Evolutionary conservation across 2,329 filamentous ascomycete genomes (phyloP), one percentile per base, ranked within the genome.

Genomic region (Alternaria ethzedia): DNA sequence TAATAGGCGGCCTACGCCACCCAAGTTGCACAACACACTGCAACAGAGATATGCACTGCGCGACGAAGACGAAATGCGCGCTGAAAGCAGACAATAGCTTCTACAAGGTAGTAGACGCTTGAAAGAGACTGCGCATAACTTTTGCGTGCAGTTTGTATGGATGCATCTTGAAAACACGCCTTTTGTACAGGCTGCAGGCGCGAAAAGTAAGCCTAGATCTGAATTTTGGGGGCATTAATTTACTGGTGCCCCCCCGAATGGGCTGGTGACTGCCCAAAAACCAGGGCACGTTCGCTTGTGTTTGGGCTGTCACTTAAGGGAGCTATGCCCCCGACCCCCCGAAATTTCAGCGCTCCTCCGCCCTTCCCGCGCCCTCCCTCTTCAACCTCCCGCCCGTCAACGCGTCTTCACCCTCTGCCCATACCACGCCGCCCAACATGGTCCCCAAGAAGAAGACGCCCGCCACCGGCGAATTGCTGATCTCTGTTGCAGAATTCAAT

Each of bases 401-500:
- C 36, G 32, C 54, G 44, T 36, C 61, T 54, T 59, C 60, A 45
- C 46, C 67, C 62, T 54, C 65, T 59, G 25, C 28, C 44, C 55
- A 21, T 45, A 52, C 62, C 55, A 20, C 66, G 41, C 63, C 52
- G 45, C 64, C 46, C 62, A 65, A 21, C 64, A 78, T 78, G 75
- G 71, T 71, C 13, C 68, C 68, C 51, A 70, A 70, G 56, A 56
- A 72, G 10, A 79, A 80, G 32, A 36, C 32, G 69, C 73, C 78
- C 32, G 75, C 76, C 47, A 75, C 72, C 41, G 75, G 73, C 61
- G 76, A 79, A 70, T 69, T 80, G 10, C 72, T 75, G 72, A 75
- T 91, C 68, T 88, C 93, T 65, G 86, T 91, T 61, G 90, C 93
- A 62, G 90, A 92, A 79, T 95, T 95, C 79, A 86, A 92, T 64